Percentiles rank a stretch among this genome's conserved stretches.
phyloP scores from a whole-genome alignment of 306 rosid genomes.

The Astragalus glycyphyllos region DNA sequence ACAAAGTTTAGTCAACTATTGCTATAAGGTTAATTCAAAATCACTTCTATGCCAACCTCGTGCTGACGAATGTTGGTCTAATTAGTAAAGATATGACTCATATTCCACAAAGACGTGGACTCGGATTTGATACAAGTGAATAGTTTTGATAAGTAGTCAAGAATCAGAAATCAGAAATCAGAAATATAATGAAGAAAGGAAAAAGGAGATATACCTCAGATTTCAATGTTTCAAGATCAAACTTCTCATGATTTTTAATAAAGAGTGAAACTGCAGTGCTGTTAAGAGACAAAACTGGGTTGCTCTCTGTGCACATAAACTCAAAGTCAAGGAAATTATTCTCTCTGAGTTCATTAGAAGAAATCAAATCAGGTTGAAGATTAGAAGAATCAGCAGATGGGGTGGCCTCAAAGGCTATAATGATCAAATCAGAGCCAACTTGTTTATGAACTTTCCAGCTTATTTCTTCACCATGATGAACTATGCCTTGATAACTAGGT shows the following conservation, averaged over 20 bases:
- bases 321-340: constrained; percentile 45
- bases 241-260: background rate
- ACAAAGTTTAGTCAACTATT: background rate
- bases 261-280: constrained; percentile 46
- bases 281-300: constrained; percentile 44
- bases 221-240: constrained; percentile 41
- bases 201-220: constrained; percentile 39
- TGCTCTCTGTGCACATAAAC: constrained; percentile 42
- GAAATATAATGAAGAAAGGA: background rate
- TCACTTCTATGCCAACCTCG: too few relatives aligned
- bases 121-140: too few relatives aligned
- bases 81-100: too few relatives aligned
- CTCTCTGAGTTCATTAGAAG: constrained; percentile 36
- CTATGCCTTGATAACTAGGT: background rate
- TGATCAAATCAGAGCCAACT: background rate
- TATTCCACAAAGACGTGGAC: too few relatives aligned
- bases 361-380: constrained; percentile 27
- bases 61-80: too few relatives aligned
- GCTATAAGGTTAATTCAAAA: background rate
- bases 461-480: background rate
- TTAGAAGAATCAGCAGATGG: background rate
- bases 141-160: too few relatives aligned
- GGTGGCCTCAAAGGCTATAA: constrained; percentile 49
- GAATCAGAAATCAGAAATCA: background rate
- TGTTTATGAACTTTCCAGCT: background rate